Base-by-base conservation (phyloP, 177 flowering plant species). In the Tripterygium wilfordii region DNA sequence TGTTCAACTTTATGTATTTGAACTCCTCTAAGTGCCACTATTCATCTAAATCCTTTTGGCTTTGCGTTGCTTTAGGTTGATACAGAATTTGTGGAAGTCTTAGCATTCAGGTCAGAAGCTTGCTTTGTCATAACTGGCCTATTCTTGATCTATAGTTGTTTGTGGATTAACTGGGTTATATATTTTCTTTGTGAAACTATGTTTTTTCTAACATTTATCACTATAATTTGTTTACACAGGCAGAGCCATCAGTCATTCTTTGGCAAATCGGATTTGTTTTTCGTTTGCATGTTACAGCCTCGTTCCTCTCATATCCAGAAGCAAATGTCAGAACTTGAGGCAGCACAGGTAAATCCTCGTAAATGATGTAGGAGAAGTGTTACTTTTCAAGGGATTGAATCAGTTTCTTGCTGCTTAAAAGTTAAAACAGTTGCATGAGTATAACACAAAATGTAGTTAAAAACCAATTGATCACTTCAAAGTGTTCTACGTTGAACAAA, bases 81-180 rank as follows among this genome's bases (percentile, higher is more conserved):
- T 3, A 16, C 88, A 28, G 67, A 76, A 44, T 81, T 81, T 59
- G 52, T 73, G 13, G 84, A 81, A 63, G 47, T 81, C 27, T 41
- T 81, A 36, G 82, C 78, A 55, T 78, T 81, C 67, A 73, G 81
- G 83, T 81, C 60, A 43, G 25, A 3, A 3, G 5, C 12, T 16
- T 35, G 27, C 20, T 18, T 12, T 3, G 19, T 43, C 13, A 15
- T 6, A 38, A 8, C 42, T 20, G 3, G 10, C 1, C 7, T 1
- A 19, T 38, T 12, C 1, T 3, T 22, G 40, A 15, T 19, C 20
- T 10, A 17, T n/a, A 36, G n/a, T n/a, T n/a, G n/a, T n/a, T n/a
- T n/a, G n/a, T n/a, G n/a, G n/a, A n/a, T n/a, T n/a, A n/a, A n/a
- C n/a, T n/a, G n/a, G n/a, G n/a, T n/a, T n/a, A n/a, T n/a, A n/a